Conservation (phyloP, 805 yeast species). For the Saturnispora mendoncae region DNA sequence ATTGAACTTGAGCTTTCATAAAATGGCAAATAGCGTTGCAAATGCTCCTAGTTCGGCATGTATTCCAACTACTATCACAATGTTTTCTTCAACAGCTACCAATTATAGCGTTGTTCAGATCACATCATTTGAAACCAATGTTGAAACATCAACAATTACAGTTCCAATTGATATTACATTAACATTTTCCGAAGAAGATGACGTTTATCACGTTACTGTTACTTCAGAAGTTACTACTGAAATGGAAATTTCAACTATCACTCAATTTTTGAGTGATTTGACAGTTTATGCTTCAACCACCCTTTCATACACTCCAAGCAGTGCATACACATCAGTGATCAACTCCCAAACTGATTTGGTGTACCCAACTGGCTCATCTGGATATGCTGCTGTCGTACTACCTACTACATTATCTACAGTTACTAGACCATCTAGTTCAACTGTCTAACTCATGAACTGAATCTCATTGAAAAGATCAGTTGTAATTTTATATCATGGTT, state of each 20-base stretch:
- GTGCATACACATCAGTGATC: conserved; percentile 12
- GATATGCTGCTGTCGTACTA: conserved; percentile 9
- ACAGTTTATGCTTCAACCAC: conserved; percentile 10
- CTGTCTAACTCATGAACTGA: background rate
- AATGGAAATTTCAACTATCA: background rate
- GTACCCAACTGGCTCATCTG: conserved; percentile 4
- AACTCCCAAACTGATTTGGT: conserved; percentile 6
- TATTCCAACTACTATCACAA: conserved; percentile 3
- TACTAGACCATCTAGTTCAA: conserved; percentile 3
- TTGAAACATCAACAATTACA: conserved; percentile 21
- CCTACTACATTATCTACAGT: conserved; percentile 10
- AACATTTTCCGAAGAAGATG: conserved; percentile 26
- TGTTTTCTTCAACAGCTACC: conserved; percentile 8
- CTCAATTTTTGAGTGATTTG: conserved; percentile 3
- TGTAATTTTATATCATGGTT: background rate
- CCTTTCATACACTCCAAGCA: conserved; percentile 11
- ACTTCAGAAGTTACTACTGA: conserved; percentile 25
- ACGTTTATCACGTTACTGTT: conserved; percentile 23
- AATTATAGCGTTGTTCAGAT: conserved; percentile 5
- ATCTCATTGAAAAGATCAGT: background rate
- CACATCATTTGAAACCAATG: background rate
- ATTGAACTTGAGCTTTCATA: background rate
- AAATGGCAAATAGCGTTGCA: conserved; percentile 5
- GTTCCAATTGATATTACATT: conserved; percentile 28
- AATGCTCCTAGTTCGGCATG: conserved; percentile 6